Evolutionary conservation across 495 filamentous ascomycete species (phyloP), one percentile per base, ranked within the genome.

Genomic region (Annulohypoxylon stygium): DNA sequence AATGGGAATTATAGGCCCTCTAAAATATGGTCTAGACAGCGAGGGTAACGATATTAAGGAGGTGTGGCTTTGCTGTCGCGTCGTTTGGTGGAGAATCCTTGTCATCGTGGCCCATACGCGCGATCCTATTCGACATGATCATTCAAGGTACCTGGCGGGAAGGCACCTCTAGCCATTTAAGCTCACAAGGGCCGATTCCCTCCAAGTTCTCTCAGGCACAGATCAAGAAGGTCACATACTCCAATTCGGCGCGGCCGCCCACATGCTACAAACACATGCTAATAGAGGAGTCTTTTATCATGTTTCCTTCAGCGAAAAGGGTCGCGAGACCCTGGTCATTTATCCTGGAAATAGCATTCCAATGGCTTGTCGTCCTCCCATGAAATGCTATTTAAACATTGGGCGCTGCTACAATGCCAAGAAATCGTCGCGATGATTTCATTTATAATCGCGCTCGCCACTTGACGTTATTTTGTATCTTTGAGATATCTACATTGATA

Each of bases 141-240:
- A 37, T 63, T 63, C 33, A 45, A 43, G 39, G 39, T 43, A 43
- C 12, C 39, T 43, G 39, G 39, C 39, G 39, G 12, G 11, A 43
- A 5, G 39, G 30, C 30, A 30, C 30, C 5, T 30, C 30, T 30
- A 30, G 30, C 39, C 39, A 43, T 34, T 51, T 53, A 36, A 57
- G 57, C 51, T 65, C 58, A 54, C 65, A 65, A 70, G 71, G 66
- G 11, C 61, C 66, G 61, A 74, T 61, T 74, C 57, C 55, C n/a
- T 58, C 58, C 58, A 39, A 37, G 36, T 47, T 55, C 51, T 65
- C 71, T 67, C 63, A 67, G 67, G 45, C 62, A 70, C 69, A 53
- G 61, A 73, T 76, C 14, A 9, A 73, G 73, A 70, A 77, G 75
- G 73, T 78, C 62, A 43, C 67, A 70, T 65, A 50, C 18, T 61